Evolutionary conservation across 495 filamentous ascomycete species (phyloP), one percentile per base, ranked within the genome.

Genomic region (Penicillium desertorum): DNA sequence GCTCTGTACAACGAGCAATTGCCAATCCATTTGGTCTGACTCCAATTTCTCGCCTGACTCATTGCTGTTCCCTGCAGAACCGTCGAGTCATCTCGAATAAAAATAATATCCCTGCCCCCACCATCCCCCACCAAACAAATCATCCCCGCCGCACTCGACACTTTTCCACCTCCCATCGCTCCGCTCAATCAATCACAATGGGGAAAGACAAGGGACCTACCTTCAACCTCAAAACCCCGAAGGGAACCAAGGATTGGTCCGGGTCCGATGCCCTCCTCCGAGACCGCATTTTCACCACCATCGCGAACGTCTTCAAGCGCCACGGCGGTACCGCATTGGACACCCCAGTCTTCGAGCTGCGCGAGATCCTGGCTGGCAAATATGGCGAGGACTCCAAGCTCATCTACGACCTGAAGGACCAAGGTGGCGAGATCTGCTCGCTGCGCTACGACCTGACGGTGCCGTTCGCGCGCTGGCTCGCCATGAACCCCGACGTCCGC

Each of bases 331-430:
- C 90, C 45, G 88, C 88, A 57, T 86, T 96, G 57, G 91, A 96
- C 72, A 96, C 91, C 47, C 89, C 89, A 37, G 85, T 91, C 39
- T 91, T 91, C 69, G 88, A 91, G 66, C 79, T 90, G 36, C 83
- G 84, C 60, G 86, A 88, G 56, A 90, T 93, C 59, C 82, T 96
- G 22, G 77, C 89, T 14, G 91, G 90, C 39, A 95, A 95, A 78
- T 95, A 95, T 75, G 92, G 91, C 65, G 90, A 95, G 79, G 92
- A 95, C 76, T 87, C 82, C 63, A 93, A 92, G 73, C 87, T 95
- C 66, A 90, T 94, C 71, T 94, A 94, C 75, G 89, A 93, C 68
- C 84, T 93, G 47, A 83, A 85, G 47, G 88, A 95, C 65, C 90
- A 94, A 71, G 91, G 89, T 60, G 91, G 90, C 45, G 89, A 94